Evolutionary conservation across 345 rosid species (phyloP).

Genomic region (Gossypium thurberi): DNA sequence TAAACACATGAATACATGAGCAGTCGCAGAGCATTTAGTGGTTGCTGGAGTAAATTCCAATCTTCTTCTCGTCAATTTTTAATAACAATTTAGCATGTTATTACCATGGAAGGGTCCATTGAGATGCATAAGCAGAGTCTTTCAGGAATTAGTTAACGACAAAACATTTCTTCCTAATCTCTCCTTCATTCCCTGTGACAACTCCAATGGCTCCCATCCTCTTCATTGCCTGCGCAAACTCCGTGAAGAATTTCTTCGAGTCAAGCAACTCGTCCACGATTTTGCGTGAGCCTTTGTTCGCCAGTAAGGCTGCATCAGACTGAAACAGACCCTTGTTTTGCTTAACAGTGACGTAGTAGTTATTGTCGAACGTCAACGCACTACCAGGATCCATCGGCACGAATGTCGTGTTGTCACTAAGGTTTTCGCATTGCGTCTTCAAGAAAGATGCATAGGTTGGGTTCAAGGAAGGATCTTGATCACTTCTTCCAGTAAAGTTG

Average conservation of each 20-base stretch:
- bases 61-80: not conserved
- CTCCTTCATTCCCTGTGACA: slow-evolving; percentile 35
- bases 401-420: slow-evolving; percentile 20
- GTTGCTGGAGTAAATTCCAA: not conserved
- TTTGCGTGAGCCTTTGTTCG: slow-evolving; percentile 24
- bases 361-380: slow-evolving; percentile 32
- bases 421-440: slow-evolving; percentile 37
- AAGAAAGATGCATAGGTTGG: slow-evolving; percentile 29
- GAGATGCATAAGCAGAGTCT: too few relatives aligned
- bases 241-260: slow-evolving; percentile 28
- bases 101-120: not conserved
- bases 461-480: slow-evolving; percentile 50
- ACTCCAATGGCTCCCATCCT: slow-evolving; percentile 49
- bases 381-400: slow-evolving; percentile 61
- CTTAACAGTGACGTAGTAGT: slow-evolving; percentile 36
- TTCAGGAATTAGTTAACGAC: slow-evolving; percentile 20
- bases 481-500: slow-evolving; percentile 64
- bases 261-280: slow-evolving; percentile 12
- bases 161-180: slow-evolving; percentile 51
- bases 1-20: not conserved
- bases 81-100: not conserved
- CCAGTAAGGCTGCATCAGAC: slow-evolving; percentile 57
- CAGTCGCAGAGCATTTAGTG: too few relatives aligned
- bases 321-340: slow-evolving; percentile 49
- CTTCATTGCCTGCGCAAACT: slow-evolving; percentile 54